A percentile compares a stretch with the other conserved stretches of the same genome.
Evolutionary conservation across 192 early-diverging fungal genomes (phyloP).

Genomic region (Linnemannia hyalina): DNA sequence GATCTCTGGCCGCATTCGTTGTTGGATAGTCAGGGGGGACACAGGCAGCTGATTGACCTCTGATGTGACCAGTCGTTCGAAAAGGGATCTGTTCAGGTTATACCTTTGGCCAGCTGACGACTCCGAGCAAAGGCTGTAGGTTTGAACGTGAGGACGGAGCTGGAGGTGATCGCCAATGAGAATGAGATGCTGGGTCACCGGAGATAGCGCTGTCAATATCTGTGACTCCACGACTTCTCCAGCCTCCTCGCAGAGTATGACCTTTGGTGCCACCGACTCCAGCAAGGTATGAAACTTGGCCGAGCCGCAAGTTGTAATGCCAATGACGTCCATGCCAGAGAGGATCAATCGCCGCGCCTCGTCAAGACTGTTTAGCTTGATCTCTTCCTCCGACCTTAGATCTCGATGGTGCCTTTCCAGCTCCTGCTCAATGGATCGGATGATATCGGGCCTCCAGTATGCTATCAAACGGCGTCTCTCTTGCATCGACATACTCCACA

Average conservation of each 20-base stretch:
- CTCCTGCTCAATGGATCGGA: not conserved
- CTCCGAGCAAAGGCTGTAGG: constrained; percentile 39
- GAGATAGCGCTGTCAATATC: constrained; percentile 56
- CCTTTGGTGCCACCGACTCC: constrained; percentile 44
- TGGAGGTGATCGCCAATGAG: constrained; percentile 62
- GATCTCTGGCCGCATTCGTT: constrained; percentile 65
- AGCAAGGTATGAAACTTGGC: constrained; percentile 59
- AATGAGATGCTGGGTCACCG: constrained; percentile 62
- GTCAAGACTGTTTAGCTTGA: not conserved
- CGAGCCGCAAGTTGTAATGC: constrained; percentile 62
- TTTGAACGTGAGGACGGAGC: constrained; percentile 21
- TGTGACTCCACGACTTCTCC: constrained; percentile 68
- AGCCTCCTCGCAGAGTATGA: constrained; percentile 68
- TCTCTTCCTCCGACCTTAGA: not conserved
- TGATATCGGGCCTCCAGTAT: not conserved
- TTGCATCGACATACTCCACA: not conserved
- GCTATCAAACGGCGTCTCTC: not conserved
- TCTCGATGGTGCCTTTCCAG: not conserved
- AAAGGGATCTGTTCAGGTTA: constrained; percentile 57
- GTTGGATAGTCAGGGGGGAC: constrained; percentile 48
- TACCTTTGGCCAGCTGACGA: constrained; percentile 47
- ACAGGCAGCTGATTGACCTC: constrained; percentile 24
- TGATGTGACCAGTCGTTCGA: constrained; percentile 59
- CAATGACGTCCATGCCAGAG: constrained; percentile 41
- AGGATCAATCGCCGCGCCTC: not conserved